Conservation (phyloP, 495 filamentous ascomycete species). For the Xylaria flabelliformis region DNA sequence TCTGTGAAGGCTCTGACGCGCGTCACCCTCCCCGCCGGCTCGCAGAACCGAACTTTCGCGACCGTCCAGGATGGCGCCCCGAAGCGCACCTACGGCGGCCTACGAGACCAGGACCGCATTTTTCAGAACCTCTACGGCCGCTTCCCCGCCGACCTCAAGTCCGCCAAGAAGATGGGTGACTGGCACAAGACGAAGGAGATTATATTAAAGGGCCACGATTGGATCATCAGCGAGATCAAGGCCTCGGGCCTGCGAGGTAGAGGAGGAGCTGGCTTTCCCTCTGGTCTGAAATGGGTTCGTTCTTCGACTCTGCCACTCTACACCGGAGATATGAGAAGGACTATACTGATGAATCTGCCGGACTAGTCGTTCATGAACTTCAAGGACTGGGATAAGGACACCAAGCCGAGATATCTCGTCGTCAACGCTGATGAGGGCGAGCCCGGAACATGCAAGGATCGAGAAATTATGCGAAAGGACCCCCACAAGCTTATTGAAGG, state of each 20-base stretch:
- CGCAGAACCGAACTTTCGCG: constrained; percentile 65
- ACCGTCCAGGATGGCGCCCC: constrained; percentile 81
- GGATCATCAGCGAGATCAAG: constrained; percentile 98
- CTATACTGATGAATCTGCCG: constrained; percentile 34
- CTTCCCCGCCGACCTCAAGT: constrained; percentile 87
- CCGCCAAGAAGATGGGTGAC: constrained; percentile 97
- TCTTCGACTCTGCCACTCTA: background rate
- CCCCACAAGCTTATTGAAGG: constrained; percentile 98
- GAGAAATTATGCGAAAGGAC: constrained; percentile 99
- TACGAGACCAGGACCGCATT: constrained; percentile 95
- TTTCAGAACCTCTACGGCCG: constrained; percentile 98
- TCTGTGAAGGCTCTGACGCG: constrained; percentile 49
- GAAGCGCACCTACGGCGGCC: constrained; percentile 79
- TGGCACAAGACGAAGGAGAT: constrained; percentile 99
- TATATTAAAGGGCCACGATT: constrained; percentile 93
- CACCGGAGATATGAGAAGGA: background rate
- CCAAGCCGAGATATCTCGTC: constrained; percentile 91
- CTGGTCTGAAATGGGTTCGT: constrained; percentile 96
- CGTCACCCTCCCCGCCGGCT: constrained; percentile 44
- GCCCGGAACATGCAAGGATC: constrained; percentile 98
- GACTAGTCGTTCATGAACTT: constrained; percentile 98
- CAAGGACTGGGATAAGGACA: constrained; percentile 99
- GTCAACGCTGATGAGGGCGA: constrained; percentile 99
- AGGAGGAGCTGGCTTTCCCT: constrained; percentile 97
- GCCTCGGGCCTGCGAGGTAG: constrained; percentile 92